These are phyloP conservation scores for Postia placenta DNA, from an alignment of 768 basidiomycete genomes.

Conservation along the genomic window DNA sequence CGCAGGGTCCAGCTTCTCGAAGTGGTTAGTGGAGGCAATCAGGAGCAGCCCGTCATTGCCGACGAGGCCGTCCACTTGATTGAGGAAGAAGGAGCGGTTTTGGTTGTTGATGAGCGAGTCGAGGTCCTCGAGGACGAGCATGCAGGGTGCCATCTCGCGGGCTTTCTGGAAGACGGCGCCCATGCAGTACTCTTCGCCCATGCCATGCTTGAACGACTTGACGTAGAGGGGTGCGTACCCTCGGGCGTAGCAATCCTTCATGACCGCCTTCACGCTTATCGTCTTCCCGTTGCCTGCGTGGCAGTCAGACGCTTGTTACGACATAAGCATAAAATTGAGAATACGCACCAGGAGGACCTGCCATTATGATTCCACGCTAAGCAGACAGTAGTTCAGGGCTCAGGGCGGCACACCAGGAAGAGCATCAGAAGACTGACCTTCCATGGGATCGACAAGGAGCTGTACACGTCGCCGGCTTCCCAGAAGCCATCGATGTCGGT, in stretches of 20 bases:
- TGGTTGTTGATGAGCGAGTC: constrained; percentile 74
- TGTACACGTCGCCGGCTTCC: constrained; percentile 63
- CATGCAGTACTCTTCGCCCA: constrained; percentile 67
- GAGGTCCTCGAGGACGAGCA: constrained; percentile 50
- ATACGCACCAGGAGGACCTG: constrained; percentile 62
- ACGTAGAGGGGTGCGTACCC: constrained; percentile 73
- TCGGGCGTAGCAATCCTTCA: constrained; percentile 60
- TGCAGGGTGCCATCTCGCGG: constrained; percentile 31
- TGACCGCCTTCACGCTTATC: constrained; percentile 76
- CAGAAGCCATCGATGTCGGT: constrained; percentile 81
- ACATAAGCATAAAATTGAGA: background rate
- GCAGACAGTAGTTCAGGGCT: background rate
- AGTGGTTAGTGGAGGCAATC: constrained; percentile 79
- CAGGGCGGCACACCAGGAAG: too few relatives aligned
- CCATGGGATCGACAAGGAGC: constrained; percentile 74
- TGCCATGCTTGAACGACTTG: constrained; percentile 67
- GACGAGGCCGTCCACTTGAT: constrained; percentile 76
- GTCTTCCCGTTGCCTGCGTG: constrained; percentile 73
- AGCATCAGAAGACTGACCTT: constrained; percentile 49
- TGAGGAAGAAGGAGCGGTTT: constrained; percentile 85
- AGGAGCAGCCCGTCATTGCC: constrained; percentile 76
- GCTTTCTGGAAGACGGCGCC: constrained; percentile 64
- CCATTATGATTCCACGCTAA: constrained; percentile 76
- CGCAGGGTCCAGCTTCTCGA: constrained; percentile 73
- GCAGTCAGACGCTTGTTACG: background rate